These are phyloP conservation scores for Pythium dissotocum DNA, from an alignment of 352 stramenopile genomes.

Conservation along the genomic window DNA sequence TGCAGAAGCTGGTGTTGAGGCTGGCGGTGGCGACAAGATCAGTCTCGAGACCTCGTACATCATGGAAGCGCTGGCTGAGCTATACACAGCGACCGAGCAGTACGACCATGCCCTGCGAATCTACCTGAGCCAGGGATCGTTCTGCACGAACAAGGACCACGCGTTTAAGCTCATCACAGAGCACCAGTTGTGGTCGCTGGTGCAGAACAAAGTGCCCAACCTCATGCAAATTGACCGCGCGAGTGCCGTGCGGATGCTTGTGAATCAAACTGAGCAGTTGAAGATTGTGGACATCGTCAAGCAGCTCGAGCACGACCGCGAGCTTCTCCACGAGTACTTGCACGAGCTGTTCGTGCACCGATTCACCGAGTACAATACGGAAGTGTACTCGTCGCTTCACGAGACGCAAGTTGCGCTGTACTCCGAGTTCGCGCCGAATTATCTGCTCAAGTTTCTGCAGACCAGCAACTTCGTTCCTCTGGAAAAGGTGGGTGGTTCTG, in stretches of 20 bases:
- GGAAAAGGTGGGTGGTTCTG: constrained; percentile 56
- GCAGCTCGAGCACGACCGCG: constrained; percentile 67
- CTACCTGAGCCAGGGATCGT: constrained; percentile 81
- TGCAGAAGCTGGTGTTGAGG: constrained; percentile 42
- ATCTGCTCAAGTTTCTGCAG: constrained; percentile 77
- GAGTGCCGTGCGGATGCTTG: constrained; percentile 73
- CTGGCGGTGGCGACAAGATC: constrained; percentile 41
- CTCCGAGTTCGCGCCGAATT: constrained; percentile 58
- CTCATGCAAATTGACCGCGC: constrained; percentile 77
- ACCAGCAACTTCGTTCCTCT: constrained; percentile 82
- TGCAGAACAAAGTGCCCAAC: constrained; percentile 78
- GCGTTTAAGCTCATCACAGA: constrained; percentile 85
- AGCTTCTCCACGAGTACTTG: constrained; percentile 73
- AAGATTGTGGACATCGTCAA: constrained; percentile 77
- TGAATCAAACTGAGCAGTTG: constrained; percentile 79
- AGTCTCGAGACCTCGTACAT: constrained; percentile 83
- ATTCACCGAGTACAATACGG: constrained; percentile 75
- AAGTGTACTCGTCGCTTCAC: constrained; percentile 71
- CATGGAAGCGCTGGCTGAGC: constrained; percentile 77
- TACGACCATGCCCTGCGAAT: constrained; percentile 84
- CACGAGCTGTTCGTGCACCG: constrained; percentile 76
- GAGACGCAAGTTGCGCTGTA: constrained; percentile 79
- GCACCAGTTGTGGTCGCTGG: constrained; percentile 76
- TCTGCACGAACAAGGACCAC: constrained; percentile 85
- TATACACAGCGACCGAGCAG: constrained; percentile 82